Percentiles rank a stretch among this genome's conserved stretches.
These are phyloP conservation scores for Lupinus albus DNA, from an alignment of 306 rosid genomes.

Conservation along the genomic window DNA sequence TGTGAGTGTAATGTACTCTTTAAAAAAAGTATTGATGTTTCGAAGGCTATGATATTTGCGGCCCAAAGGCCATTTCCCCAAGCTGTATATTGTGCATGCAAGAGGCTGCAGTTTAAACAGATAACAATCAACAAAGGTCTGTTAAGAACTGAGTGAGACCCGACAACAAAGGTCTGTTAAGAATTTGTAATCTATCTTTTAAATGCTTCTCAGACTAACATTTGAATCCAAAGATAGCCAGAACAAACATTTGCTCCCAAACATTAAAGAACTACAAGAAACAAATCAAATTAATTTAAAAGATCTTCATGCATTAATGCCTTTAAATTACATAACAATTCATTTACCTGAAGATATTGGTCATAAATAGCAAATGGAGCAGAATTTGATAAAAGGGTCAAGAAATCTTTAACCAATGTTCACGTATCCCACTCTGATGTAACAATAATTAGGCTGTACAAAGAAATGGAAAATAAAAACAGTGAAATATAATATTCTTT, in stretches of 20 bases:
- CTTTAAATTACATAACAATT: constrained; percentile 5
- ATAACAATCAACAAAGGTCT: too few relatives aligned
- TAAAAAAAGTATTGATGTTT: too few relatives aligned
- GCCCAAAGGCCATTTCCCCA: constrained; percentile 85
- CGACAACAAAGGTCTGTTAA: too few relatives aligned
- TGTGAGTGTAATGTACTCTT: too few relatives aligned
- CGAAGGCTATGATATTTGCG: constrained; percentile 96
- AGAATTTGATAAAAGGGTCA: constrained; percentile 80
- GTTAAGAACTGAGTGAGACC: neutral
- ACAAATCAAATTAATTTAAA: neutral
- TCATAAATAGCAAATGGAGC: constrained; percentile 97
- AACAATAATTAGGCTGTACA: constrained; percentile 75
- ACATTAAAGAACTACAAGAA: neutral
- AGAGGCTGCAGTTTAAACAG: constrained; percentile 65
- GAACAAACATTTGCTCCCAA: constrained; percentile 16
- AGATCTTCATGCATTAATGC: neutral
- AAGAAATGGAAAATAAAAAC: neutral
- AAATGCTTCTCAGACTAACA: constrained; percentile 16
- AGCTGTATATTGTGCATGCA: constrained; percentile 88
- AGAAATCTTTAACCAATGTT: constrained; percentile 60
- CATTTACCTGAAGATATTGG: constrained; percentile 83
- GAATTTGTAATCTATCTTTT: neutral
- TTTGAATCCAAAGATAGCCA: constrained; percentile 8
- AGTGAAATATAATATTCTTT: neutral
- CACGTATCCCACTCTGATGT: constrained; percentile 85